A percentile compares a stretch with the other conserved stretches of the same genome.
Conservation (phyloP, 2,329 filamentous ascomycete species). For the Coleophoma eucalyptorum region DNA sequence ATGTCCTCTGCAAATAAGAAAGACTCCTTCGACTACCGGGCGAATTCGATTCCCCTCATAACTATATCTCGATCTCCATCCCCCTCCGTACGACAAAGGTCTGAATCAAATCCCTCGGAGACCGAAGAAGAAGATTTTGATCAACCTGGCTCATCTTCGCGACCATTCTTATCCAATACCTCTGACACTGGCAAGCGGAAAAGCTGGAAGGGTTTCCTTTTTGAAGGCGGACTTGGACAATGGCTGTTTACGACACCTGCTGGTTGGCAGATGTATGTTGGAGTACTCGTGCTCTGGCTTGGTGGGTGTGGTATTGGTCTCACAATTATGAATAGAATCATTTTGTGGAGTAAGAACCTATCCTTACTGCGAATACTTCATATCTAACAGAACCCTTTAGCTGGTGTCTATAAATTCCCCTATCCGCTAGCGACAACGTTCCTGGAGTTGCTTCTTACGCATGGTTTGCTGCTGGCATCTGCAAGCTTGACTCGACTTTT, state of each 20-base stretch:
- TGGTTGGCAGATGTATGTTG: slow-evolving; percentile 44
- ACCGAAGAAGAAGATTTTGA: slow-evolving; percentile 40
- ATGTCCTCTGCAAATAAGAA: slow-evolving; percentile 20
- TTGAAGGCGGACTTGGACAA: slow-evolving; percentile 39
- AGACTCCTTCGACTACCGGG: slow-evolving; percentile 27
- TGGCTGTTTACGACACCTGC: slow-evolving; percentile 42
- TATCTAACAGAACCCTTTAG: slow-evolving; percentile 15
- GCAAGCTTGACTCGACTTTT: slow-evolving; percentile 43
- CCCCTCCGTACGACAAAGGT: slow-evolving; percentile 38
- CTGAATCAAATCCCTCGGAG: slow-evolving; percentile 35
- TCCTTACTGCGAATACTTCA: background rate
- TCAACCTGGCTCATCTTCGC: slow-evolving; percentile 30
- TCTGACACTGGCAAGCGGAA: slow-evolving; percentile 16
- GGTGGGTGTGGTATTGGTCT: slow-evolving; percentile 42
- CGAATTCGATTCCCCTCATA: slow-evolving; percentile 36
- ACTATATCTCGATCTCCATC: slow-evolving; percentile 39
- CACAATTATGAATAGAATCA: slow-evolving; percentile 46
- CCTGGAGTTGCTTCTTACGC: slow-evolving; percentile 44
- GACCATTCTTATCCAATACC: slow-evolving; percentile 23
- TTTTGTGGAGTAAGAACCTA: slow-evolving; percentile 38
- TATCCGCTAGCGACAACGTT: slow-evolving; percentile 48
- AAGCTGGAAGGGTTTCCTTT: slow-evolving; percentile 28
- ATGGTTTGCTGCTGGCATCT: slow-evolving; percentile 40
- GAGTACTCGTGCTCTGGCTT: slow-evolving; percentile 41
- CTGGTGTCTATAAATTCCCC: slow-evolving; percentile 45